Conservation (phyloP, 345 rosid genomes). For the Bruguiera sexangula region DNA sequence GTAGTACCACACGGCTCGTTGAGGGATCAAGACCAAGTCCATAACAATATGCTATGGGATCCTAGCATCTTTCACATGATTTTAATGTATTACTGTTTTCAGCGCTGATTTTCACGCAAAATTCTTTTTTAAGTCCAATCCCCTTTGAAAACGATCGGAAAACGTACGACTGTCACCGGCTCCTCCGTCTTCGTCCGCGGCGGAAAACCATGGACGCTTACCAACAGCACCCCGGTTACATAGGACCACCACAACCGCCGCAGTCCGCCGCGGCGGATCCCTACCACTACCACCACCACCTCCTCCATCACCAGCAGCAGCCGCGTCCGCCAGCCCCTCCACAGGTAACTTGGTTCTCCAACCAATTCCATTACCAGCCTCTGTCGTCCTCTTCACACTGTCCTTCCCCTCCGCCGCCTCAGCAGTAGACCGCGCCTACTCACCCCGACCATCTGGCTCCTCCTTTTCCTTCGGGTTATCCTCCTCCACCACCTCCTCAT, state of each 20-base stretch:
- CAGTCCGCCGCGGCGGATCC: constrained; percentile 44
- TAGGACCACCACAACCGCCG: constrained; percentile 44
- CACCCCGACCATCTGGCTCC: too few species aligned
- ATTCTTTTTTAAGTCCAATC: too few species aligned
- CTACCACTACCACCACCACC: constrained; percentile 26
- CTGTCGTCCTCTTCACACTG: constrained; percentile 12
- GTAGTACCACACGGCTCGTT: too few species aligned
- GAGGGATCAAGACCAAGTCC: too few species aligned
- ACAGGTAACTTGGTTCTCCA: constrained; percentile 18
- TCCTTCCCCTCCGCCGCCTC: constrained; percentile 24
- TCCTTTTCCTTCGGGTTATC: too few species aligned
- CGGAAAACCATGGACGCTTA: constrained; percentile 45
- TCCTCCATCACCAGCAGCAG: background rate
- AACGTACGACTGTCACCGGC: too few species aligned
- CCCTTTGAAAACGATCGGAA: too few species aligned
- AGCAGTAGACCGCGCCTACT: background rate
- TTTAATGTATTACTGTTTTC: too few species aligned
- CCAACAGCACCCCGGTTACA: constrained; percentile 46
- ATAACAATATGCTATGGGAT: too few species aligned
- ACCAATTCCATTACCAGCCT: constrained; percentile 21
- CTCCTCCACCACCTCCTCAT: constrained; percentile 23
- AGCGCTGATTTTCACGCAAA: too few species aligned
- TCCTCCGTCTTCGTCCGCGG: too few species aligned
- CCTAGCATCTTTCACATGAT: too few species aligned
- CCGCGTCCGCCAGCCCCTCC: constrained; percentile 19